Evolutionary conservation across 768 basidiomycete genomes (phyloP).

Genomic region (button mushroom (Agaricus bisporus)): DNA sequence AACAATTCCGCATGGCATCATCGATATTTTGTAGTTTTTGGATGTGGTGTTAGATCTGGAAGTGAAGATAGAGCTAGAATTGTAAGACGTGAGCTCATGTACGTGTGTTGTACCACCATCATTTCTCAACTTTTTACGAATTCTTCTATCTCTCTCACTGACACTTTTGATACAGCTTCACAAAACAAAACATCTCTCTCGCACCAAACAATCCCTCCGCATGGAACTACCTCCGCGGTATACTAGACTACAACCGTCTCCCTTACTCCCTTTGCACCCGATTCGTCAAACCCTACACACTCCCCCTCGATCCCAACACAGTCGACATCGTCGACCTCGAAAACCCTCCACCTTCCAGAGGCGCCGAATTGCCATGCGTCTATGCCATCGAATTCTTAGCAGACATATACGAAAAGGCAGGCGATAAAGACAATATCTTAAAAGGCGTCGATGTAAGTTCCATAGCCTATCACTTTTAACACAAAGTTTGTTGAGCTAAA

Average conservation of each 20-base stretch:
- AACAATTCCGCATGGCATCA: conserved; percentile 99
- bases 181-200: conserved; percentile 75
- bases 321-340: conserved; percentile 63
- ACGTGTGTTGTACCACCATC: conserved; percentile 31
- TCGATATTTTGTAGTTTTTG: conserved; percentile 83
- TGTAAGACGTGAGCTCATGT: conserved; percentile 71
- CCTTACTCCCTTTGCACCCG: conserved; percentile 49
- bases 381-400: conserved; percentile 84
- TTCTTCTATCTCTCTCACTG: neutral
- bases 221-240: conserved; percentile 94
- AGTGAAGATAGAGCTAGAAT: conserved; percentile 56
- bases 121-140: too few relatives aligned
- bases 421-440: conserved; percentile 35
- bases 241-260: conserved; percentile 56
- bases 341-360: conserved; percentile 58
- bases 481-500: neutral
- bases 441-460: conserved; percentile 44
- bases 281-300: conserved; percentile 66
- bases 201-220: conserved; percentile 93
- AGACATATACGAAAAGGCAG: conserved; percentile 60
- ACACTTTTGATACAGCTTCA: conserved; percentile 41
- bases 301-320: conserved; percentile 19
- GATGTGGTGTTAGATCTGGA: conserved; percentile 54
- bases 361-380: conserved; percentile 69
- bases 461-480: neutral